Percentiles rank a stretch among this genome's conserved stretches.
Conservation (phyloP, 2,329 filamentous ascomycete species). For the Nemania sp. region DNA sequence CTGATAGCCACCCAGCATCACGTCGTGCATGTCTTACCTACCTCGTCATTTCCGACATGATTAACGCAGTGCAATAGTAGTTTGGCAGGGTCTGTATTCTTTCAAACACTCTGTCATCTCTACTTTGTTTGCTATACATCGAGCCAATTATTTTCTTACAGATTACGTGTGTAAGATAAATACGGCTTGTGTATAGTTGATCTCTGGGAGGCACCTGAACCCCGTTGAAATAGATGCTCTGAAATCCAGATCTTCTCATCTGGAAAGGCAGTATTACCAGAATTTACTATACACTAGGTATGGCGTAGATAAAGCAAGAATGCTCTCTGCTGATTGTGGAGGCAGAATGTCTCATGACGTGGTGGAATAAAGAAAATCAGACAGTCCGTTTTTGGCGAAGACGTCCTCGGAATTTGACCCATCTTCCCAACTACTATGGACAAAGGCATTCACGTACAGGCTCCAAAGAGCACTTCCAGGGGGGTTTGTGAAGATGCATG, state of each 20-base stretch:
- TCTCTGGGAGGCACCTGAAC: too few species aligned
- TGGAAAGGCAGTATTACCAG: too few species aligned
- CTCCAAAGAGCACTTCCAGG: slow-evolving; percentile 20
- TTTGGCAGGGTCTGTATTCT: too few species aligned
- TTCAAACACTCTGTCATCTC: too few species aligned
- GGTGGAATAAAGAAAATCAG: slow-evolving; percentile 12
- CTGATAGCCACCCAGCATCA: neutral
- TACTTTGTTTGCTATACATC: too few species aligned
- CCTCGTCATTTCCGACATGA: neutral
- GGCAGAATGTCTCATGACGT: slow-evolving; percentile 9
- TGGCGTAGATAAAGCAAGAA: neutral
- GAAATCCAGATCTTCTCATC: too few species aligned
- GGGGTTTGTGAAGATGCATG: slow-evolving; percentile 14
- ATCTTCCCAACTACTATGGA: slow-evolving; percentile 22
- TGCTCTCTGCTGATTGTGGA: neutral
- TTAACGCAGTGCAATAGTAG: too few species aligned
- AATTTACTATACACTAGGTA: too few species aligned
- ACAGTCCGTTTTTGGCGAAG: slow-evolving; percentile 28
- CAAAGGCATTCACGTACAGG: slow-evolving; percentile 35
- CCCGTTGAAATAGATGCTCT: neutral
- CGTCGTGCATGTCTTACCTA: neutral
- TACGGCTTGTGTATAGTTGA: too few species aligned
- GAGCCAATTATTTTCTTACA: too few species aligned
- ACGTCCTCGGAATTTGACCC: slow-evolving; percentile 29
- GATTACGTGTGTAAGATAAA: too few species aligned